A percentile compares a stretch with the other conserved stretches of the same genome.
These are phyloP conservation scores for Aegilops speltoides DNA, from an alignment of 176 grass and related monocot genomes.

Conservation along the genomic window DNA sequence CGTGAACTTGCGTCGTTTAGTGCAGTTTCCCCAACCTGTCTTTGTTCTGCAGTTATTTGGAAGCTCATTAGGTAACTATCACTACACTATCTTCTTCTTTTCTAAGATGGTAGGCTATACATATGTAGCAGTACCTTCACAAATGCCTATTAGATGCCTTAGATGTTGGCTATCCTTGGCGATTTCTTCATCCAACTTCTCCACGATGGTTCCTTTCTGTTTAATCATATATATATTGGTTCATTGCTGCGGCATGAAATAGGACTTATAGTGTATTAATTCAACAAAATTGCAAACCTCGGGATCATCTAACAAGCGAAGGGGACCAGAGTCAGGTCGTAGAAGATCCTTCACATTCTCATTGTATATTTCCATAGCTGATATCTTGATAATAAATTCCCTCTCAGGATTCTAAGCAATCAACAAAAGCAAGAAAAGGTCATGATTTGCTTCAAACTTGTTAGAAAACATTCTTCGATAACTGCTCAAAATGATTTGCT, in stretches of 20 bases:
- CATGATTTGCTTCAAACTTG: background rate
- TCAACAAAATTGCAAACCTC: constrained; percentile 49
- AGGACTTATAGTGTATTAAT: background rate
- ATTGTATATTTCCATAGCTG: constrained; percentile 86
- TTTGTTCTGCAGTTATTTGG: constrained; percentile 66
- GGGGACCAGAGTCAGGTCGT: constrained; percentile 75
- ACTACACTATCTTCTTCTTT: background rate
- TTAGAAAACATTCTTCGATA: constrained; percentile 10
- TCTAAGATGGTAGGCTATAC: background rate
- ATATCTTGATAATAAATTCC: constrained; percentile 58
- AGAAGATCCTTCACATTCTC: constrained; percentile 94
- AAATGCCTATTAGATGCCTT: constrained; percentile 73
- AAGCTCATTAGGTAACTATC: constrained; percentile 19
- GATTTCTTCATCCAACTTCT: constrained; percentile 88
- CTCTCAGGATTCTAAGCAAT: constrained; percentile 70
- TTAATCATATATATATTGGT: constrained; percentile 17
- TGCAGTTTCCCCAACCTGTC: constrained; percentile 93
- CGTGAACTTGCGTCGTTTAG: constrained; percentile 93
- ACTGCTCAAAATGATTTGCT: background rate
- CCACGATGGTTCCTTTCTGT: constrained; percentile 95
- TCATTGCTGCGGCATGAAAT: background rate
- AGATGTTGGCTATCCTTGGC: constrained; percentile 77
- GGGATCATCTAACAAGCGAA: constrained; percentile 94
- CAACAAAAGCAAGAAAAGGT: constrained; percentile 8
- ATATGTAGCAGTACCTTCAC: constrained; percentile 4